phyloP scores from a whole-genome alignment of 1,284 basidiomycete genomes.

The Lentinus polychrous region DNA sequence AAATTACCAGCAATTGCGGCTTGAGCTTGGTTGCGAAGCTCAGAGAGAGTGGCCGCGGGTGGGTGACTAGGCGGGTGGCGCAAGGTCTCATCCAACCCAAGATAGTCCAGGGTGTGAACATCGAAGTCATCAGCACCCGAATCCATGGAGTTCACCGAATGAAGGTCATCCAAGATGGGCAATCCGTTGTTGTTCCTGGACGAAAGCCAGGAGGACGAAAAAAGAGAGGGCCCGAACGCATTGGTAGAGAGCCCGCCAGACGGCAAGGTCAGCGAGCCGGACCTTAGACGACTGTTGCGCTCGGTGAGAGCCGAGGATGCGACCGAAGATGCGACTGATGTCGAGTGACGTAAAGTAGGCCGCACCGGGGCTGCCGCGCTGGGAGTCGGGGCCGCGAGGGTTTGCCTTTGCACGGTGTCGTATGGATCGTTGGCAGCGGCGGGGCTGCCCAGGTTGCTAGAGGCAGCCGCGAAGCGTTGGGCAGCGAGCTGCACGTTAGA shows the following conservation, averaged over 20 bases:
- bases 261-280: conserved; percentile 76
- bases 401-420: conserved; percentile 50
- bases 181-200: conserved; percentile 54
- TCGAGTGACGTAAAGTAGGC: conserved; percentile 72
- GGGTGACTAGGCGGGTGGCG: conserved; percentile 62
- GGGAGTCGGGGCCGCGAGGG: conserved; percentile 30
- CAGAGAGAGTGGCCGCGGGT: conserved; percentile 77
- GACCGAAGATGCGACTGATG: conserved; percentile 57
- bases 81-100: conserved; percentile 78
- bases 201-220: conserved; percentile 82
- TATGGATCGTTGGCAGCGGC: conserved; percentile 59
- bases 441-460: conserved; percentile 46
- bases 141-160: conserved; percentile 72
- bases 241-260: conserved; percentile 63
- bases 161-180: conserved; percentile 68
- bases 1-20: conserved; percentile 80
- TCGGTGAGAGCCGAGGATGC: conserved; percentile 53
- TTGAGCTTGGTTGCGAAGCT: conserved; percentile 81
- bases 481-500: conserved; percentile 83
- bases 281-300: conserved; percentile 77
- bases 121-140: conserved; percentile 82
- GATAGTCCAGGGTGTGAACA: conserved; percentile 90
- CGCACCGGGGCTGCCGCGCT: conserved; percentile 45
- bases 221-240: conserved; percentile 82
- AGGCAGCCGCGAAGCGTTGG: conserved; percentile 70